Evolutionary conservation across 345 rosid species (phyloP).

Genomic region (Dovyalis caffra): DNA sequence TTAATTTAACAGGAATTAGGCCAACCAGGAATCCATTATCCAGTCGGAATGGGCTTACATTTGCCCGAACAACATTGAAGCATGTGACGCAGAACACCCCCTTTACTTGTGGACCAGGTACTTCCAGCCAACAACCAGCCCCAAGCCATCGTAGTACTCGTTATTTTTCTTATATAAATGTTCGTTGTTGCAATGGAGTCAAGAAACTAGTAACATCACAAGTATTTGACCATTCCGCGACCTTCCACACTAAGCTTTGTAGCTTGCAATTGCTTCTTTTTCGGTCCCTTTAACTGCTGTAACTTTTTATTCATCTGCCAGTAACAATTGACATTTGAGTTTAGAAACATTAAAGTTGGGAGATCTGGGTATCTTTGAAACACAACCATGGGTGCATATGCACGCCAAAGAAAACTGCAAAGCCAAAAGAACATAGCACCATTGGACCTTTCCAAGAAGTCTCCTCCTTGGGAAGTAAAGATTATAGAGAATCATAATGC

Average conservation of each 20-base stretch:
- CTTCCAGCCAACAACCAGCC: neutral
- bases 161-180: neutral
- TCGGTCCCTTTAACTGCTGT: constrained; percentile 94
- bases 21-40: neutral
- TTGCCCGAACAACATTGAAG: neutral
- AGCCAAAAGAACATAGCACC: neutral
- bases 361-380: neutral
- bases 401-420: neutral
- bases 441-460: neutral
- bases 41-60: neutral
- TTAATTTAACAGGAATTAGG: neutral
- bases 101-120: neutral
- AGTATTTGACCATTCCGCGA: constrained; percentile 93
- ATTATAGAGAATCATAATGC: neutral
- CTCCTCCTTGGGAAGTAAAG: neutral
- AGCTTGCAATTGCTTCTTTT: constrained; percentile 91
- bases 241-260: constrained; percentile 93
- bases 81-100: no score
- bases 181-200: neutral
- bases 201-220: constrained; percentile 27
- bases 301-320: constrained; percentile 91
- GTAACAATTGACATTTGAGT: neutral
- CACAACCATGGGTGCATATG: neutral
- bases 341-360: constrained; percentile 6
- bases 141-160: neutral